phyloP scores from a whole-genome alignment of 768 basidiomycete genomes.

The Suillus subaureus region DNA sequence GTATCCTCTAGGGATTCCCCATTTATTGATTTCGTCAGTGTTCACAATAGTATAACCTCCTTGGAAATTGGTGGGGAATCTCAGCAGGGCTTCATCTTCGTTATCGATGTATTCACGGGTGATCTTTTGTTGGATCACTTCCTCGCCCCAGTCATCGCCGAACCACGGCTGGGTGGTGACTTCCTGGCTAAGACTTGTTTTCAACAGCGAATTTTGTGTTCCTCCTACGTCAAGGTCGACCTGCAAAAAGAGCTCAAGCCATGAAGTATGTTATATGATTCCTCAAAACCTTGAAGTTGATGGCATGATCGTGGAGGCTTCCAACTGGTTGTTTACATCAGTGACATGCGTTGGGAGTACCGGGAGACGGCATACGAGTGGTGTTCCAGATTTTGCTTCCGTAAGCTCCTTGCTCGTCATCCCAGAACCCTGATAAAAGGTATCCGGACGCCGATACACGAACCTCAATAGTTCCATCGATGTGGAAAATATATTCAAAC shows the following conservation, averaged over 20 bases:
- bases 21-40: constrained; percentile 50
- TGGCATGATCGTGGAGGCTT: constrained; percentile 68
- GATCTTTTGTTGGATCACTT: constrained; percentile 57
- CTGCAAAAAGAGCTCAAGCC: constrained; percentile 24
- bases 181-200: constrained; percentile 52
- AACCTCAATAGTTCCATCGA: constrained; percentile 71
- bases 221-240: constrained; percentile 70
- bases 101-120: constrained; percentile 48
- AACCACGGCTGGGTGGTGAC: constrained; percentile 55
- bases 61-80: constrained; percentile 56
- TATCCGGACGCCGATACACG: constrained; percentile 69
- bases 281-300: constrained; percentile 54
- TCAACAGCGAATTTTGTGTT: constrained; percentile 55
- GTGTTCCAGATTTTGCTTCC: constrained; percentile 59
- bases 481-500: constrained; percentile 68
- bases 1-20: constrained; percentile 62
- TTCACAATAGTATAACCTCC: constrained; percentile 62
- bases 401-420: constrained; percentile 48
- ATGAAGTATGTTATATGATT: background rate
- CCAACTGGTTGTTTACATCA: constrained; percentile 46
- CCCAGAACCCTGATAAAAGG: constrained; percentile 66
- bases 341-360: background rate
- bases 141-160: constrained; percentile 57
- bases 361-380: constrained; percentile 43
- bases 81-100: constrained; percentile 54